Base-by-base conservation (phyloP, 1,284 basidiomycete species). In the Trichosporon ovoides region DNA sequence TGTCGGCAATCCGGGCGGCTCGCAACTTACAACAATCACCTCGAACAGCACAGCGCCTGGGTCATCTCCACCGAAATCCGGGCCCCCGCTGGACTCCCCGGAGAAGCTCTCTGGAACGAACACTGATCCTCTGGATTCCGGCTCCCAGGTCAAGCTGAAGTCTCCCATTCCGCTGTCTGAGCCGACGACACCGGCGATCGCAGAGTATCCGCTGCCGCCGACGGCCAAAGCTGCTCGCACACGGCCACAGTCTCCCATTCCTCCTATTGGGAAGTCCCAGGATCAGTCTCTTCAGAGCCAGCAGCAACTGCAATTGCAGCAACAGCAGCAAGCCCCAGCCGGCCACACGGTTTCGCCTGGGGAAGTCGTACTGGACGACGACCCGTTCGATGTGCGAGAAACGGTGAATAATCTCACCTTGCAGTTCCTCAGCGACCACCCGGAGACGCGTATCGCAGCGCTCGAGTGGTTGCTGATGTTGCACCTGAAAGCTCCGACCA, bases 391-490 rank as follows among this genome's bases (percentile, higher is more conserved):
- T 73, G 96, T 96, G 69, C 87, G 90, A 64, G 83, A 85, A 19
- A 98, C 93, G 0, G 93, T 98, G 54, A 91, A 89, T 69, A 89
- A 89, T 49, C 79, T 99, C 62, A 97, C 92, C 1, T 80, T 96
- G 54, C 93, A 97, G 69, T 93, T 99, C 71, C 74, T 97, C 73
- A 94, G 91, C 75, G 93, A 98, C 75, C 91, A 92, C 71, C 95
- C 96, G 69, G 92, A 97, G 72, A 98, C 96, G 1, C 81, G 95
- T 43, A 90, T 98, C 7, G 91, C 92, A 22, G 93, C 95, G 3
- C 79, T 99, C 65, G 93, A 96, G 78, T 99, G 96, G 96, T 80
- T 99, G 33, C 86, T 97, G 53, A 99, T 99, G 96, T 79, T 99
- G 55, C 96, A 99, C 77, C 88, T 93, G 72, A 98, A 98, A 72